phyloP scores from a whole-genome alignment of 495 filamentous ascomycete genomes.

The Recurvomyces mirabilis region DNA sequence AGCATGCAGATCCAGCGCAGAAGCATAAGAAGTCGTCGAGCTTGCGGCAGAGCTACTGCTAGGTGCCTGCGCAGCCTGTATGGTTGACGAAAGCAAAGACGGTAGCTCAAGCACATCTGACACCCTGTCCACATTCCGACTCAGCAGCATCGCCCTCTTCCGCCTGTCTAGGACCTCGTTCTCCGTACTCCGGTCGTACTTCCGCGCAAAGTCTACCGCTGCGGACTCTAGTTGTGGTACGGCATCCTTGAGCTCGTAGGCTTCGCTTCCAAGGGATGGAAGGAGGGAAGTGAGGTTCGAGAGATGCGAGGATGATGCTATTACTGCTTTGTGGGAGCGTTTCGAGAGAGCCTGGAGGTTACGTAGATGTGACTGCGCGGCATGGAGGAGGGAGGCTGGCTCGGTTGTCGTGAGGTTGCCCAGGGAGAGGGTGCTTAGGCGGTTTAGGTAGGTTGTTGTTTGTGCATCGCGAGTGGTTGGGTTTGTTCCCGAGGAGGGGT shows the following conservation, averaged over 20 bases:
- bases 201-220: conserved; percentile 67
- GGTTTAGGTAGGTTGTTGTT: conserved; percentile 59
- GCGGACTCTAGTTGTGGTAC: conserved; percentile 73
- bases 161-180: conserved; percentile 66
- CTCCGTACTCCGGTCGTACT: conserved; percentile 62
- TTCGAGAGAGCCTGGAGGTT: conserved; percentile 84
- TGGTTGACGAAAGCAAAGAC: conserved; percentile 65
- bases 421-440: conserved; percentile 68
- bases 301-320: conserved; percentile 67
- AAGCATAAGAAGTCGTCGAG: conserved; percentile 68
- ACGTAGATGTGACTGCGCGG: conserved; percentile 69
- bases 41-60: conserved; percentile 26
- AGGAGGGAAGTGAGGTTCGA: conserved; percentile 56
- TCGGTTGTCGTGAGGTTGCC: conserved; percentile 61
- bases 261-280: conserved; percentile 53
- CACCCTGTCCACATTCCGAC: conserved; percentile 76
- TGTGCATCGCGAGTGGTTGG: conserved; percentile 36
- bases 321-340: conserved; percentile 80
- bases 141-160: conserved; percentile 73
- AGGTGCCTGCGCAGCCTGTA: conserved; percentile 39
- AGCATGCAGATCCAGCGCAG: conserved; percentile 82
- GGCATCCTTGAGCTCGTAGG: conserved; percentile 51
- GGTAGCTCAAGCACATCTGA: conserved; percentile 90
- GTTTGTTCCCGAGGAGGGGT: conserved; percentile 22
- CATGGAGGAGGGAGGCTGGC: conserved; percentile 65